phyloP scores from a whole-genome alignment of 345 rosid species.

The Boechera retrofracta region DNA sequence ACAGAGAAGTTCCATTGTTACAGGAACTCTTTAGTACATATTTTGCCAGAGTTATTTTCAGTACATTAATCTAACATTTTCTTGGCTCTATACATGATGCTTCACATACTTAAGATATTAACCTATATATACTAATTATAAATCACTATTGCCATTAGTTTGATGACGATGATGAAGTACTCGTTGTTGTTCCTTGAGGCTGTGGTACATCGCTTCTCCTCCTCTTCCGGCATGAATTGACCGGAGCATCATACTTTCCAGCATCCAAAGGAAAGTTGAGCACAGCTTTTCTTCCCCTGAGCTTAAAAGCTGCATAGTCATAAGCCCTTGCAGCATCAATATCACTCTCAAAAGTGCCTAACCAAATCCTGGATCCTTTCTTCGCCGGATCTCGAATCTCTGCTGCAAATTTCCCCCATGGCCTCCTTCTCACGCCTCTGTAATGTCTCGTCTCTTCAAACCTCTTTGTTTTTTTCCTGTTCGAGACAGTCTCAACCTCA shows the following conservation, averaged over 20 bases:
- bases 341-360: slow-evolving; percentile 79
- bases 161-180: slow-evolving; percentile 33
- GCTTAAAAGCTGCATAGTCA: slow-evolving; percentile 79
- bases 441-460: slow-evolving; percentile 56
- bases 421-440: slow-evolving; percentile 90
- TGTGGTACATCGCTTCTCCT: slow-evolving; percentile 44
- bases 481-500: slow-evolving; percentile 39
- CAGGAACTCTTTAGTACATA: slow-evolving; percentile 33
- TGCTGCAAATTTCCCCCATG: slow-evolving; percentile 96
- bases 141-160: slow-evolving; percentile 30
- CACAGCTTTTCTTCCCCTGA: slow-evolving; percentile 88
- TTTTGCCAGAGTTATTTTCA: slow-evolving; percentile 9
- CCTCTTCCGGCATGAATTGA: slow-evolving; percentile 57
- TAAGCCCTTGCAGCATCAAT: slow-evolving; percentile 91
- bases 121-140: slow-evolving; percentile 30
- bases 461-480: slow-evolving; percentile 9
- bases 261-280: slow-evolving; percentile 89
- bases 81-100: slow-evolving; percentile 29
- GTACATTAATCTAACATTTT: slow-evolving; percentile 37
- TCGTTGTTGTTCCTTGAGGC: slow-evolving; percentile 26
- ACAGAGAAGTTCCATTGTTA: slow-evolving; percentile 38
- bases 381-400: slow-evolving; percentile 87
- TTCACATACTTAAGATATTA: slow-evolving; percentile 14
- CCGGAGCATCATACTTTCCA: slow-evolving; percentile 59
- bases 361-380: slow-evolving; percentile 88